Base-by-base conservation (phyloP, 257 asterid species). In the Ballota nigra region DNA sequence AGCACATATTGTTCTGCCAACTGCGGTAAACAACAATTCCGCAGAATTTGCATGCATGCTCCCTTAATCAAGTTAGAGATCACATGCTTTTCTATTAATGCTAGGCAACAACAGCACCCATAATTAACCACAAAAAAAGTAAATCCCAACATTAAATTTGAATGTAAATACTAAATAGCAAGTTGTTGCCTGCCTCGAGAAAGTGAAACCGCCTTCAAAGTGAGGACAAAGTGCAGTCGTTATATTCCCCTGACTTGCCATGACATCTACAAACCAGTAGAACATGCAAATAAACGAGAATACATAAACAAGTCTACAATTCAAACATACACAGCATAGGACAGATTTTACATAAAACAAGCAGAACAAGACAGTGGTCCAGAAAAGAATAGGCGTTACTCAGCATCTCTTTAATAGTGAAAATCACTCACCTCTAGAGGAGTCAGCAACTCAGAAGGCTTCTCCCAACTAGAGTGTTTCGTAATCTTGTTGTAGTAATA, bases 391-490 rank as follows among this genome's bases (percentile, higher is more conserved):
- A 40, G 60, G 18, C 5, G 36, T 40, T 69, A 63, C 31, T 64
- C 66, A 58, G 55, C 58, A 63, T 68, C 47, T 43, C 74, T 74
- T 31, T 73, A 43, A 52, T 51, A 59, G n/a, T 67, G 67, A 70
- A 63, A 71, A 72, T 75, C 76, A 79, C 89, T 80, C 88, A 92
- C 99, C 99, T 95, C 99, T 56, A 86, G 66, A 57, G 97, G 91
- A 57, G 97, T 89, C 98, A 95, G 88, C 88, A 95, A 79, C 79
- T 95, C 99, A 53, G 77, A 52, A 79, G 99, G 99, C 88, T 95
- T 95, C 79, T 95, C 99, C 99, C 99, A 95, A 82, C 93, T 88
- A 45, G 99, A 95, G 81, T 86, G 95, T 81, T 92, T 92, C 22
- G 97, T 89, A 53, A 67, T 71, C 86, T 87, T 91, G 87, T 95